Base-by-base conservation (phyloP, 768 basidiomycete genomes). In the Inosperma sp. region DNA sequence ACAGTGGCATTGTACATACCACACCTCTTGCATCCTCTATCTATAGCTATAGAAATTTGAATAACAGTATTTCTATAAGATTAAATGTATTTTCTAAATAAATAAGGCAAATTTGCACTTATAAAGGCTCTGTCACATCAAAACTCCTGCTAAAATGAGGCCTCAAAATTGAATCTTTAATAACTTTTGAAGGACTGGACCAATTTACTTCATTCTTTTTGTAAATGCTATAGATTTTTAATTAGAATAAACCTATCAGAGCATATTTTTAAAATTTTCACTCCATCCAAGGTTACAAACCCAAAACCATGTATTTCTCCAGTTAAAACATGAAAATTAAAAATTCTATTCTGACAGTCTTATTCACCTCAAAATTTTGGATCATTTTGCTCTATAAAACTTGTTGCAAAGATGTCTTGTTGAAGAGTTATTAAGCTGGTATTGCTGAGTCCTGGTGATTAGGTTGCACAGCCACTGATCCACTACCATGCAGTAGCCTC, bases 231-330 rank as follows among this genome's bases (percentile, higher is more conserved):
- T 39, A 17, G 9, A 39, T 3, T 39, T 39, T 22, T 39, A 9
- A 39, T 39, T 21, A 39, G 36, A 39, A 39, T 39, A 39, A 39
- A 39, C n/a, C 44, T 46, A 25, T 34, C 12, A 46, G 44, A 46
- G 31, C 31, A 46, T 8, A 46, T 12, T 46, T 23, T 46, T 12
- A 25, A n/a, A 27, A 17, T 46, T 4, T 25, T 34, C 7, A 5
- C 8, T 34, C 22, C n/a, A 30, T 29, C 27, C 10, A 44, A 44
- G 31, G 42, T 44, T 30, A 21, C 31, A 30, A 25, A 43, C 8
- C 0, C 23, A 43, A 43, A 43, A 43, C 42, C 42, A 2, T 17
- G 6, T 29, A 10, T 44, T 44, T 44, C 10, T 30, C 27, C 22
- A 34, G 4, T 46, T 46, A 34, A 46, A 46, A 23, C 44, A 45